Conservation (phyloP, 352 stramenopile genomes). For the Aphanomyces invadans region DNA sequence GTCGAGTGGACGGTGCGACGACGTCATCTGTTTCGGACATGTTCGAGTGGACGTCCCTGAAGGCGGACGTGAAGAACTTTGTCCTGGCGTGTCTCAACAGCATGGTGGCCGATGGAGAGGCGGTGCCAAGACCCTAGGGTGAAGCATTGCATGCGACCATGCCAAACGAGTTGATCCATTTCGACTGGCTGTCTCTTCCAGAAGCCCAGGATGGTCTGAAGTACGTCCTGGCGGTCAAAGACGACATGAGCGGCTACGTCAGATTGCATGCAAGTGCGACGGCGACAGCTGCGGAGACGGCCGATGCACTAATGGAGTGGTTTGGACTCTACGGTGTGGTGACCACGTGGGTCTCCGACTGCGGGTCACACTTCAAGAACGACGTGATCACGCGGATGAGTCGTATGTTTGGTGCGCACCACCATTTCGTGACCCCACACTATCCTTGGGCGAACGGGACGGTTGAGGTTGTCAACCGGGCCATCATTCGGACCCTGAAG, state of each 20-base stretch:
- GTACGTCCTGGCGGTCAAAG: slow-evolving; percentile 20
- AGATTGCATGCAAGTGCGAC: slow-evolving; percentile 26
- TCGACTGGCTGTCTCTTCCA: slow-evolving; percentile 32
- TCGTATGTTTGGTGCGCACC: slow-evolving; percentile 17
- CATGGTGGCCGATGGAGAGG: too few relatives aligned
- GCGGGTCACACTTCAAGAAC: slow-evolving; percentile 25
- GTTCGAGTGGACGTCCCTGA: too few relatives aligned
- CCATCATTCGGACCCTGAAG: slow-evolving; percentile 22
- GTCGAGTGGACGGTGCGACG: too few relatives aligned
- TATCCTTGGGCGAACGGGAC: slow-evolving; percentile 38
- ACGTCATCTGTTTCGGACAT: too few relatives aligned
- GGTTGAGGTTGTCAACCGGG: slow-evolving; percentile 32
- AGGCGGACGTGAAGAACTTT: too few relatives aligned
- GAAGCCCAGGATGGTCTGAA: slow-evolving; percentile 12
- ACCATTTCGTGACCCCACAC: slow-evolving; percentile 33
- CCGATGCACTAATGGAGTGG: slow-evolving; percentile 20
- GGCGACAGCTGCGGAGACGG: background rate
- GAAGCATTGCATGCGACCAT: slow-evolving; percentile 27
- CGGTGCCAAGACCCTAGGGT: slow-evolving; percentile 25
- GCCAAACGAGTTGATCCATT: slow-evolving; percentile 35
- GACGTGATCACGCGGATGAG: background rate
- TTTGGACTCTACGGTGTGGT: slow-evolving; percentile 4
- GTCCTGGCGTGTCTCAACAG: too few relatives aligned
- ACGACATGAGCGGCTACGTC: slow-evolving; percentile 30
- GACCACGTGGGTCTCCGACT: slow-evolving; percentile 12